Evolutionary conservation across 148 eudicot species (phyloP).

Genomic region (Drosera capensis): DNA sequence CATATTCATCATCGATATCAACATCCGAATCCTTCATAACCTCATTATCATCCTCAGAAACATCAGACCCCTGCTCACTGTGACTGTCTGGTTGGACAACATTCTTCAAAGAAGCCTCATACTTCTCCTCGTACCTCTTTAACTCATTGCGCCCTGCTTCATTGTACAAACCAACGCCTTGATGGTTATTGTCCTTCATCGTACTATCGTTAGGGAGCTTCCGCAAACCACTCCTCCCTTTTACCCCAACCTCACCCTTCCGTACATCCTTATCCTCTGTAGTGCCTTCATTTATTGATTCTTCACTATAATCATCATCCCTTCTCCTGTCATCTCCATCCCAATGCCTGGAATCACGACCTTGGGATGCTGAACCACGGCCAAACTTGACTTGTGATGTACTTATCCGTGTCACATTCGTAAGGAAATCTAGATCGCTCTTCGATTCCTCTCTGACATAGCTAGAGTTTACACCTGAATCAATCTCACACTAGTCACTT

Average conservation of each 20-base stretch:
- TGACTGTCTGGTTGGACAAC: constrained; percentile 24
- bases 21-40: constrained; percentile 22
- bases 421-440: constrained; percentile 66
- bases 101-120: constrained; percentile 71
- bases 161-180: constrained; percentile 51
- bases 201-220: constrained; percentile 16
- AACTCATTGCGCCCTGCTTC: constrained; percentile 95
- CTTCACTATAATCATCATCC: constrained; percentile 88
- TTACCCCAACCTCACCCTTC: constrained; percentile 16
- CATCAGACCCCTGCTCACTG: constrained; percentile 16
- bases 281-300: constrained; percentile 28
- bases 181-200: constrained; percentile 20
- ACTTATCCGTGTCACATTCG: constrained; percentile 60
- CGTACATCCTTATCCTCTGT: constrained; percentile 16
- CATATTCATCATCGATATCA: constrained; percentile 76
- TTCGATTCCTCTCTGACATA: constrained; percentile 29
- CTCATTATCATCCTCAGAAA: constrained; percentile 18
- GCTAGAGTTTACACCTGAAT: constrained; percentile 35
- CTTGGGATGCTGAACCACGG: constrained; percentile 57
- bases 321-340: constrained; percentile 95
- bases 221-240: constrained; percentile 17
- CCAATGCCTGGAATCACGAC: constrained; percentile 95
- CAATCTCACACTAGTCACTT: constrained; percentile 12
- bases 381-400: constrained; percentile 52
- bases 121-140: constrained; percentile 72